These are phyloP conservation scores for Meyerozyma sp. DNA, from an alignment of 1,139 yeast genomes.

Conservation along the genomic window DNA sequence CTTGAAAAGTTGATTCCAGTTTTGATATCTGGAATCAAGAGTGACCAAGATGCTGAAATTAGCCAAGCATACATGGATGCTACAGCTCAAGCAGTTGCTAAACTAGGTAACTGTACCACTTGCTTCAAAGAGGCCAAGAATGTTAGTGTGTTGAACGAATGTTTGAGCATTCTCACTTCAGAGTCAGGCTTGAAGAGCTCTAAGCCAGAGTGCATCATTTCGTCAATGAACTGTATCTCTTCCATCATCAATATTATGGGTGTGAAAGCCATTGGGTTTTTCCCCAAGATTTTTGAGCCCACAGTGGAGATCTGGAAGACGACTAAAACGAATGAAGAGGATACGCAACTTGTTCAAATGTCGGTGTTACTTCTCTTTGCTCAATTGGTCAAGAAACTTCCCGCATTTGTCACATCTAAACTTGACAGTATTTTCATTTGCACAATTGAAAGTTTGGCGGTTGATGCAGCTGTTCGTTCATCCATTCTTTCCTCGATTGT, in stretches of 20 bases:
- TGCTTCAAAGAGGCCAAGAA: slow-evolving; percentile 30
- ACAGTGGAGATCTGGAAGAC: slow-evolving; percentile 53
- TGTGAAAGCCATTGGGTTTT: slow-evolving; percentile 77
- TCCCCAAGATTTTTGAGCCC: slow-evolving; percentile 80
- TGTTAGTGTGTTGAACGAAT: slow-evolving; percentile 40
- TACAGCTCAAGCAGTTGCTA: slow-evolving; percentile 55
- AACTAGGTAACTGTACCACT: slow-evolving; percentile 46
- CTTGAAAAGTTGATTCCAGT: slow-evolving; percentile 40
- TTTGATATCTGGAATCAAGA: slow-evolving; percentile 40
- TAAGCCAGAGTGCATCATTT: slow-evolving; percentile 61
- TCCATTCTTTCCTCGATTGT: slow-evolving; percentile 62
- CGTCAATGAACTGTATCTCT: slow-evolving; percentile 70
- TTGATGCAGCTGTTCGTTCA: slow-evolving; percentile 56
- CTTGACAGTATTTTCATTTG: slow-evolving; percentile 56
- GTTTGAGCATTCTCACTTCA: slow-evolving; percentile 50
- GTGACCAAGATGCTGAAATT: slow-evolving; percentile 39
- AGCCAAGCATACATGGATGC: slow-evolving; percentile 71
- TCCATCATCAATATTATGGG: slow-evolving; percentile 71
- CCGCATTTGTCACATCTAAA: slow-evolving; percentile 75
- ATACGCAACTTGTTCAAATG: slow-evolving; percentile 44
- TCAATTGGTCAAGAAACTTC: slow-evolving; percentile 74
- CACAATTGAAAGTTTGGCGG: slow-evolving; percentile 52
- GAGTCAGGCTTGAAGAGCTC: slow-evolving; percentile 47
- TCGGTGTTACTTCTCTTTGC: slow-evolving; percentile 71
- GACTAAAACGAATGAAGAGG: slow-evolving; percentile 20